A percentile compares a stretch with the other conserved stretches of the same genome.
Conservation (phyloP, 805 yeast species). For the Starmera pachycereana region DNA sequence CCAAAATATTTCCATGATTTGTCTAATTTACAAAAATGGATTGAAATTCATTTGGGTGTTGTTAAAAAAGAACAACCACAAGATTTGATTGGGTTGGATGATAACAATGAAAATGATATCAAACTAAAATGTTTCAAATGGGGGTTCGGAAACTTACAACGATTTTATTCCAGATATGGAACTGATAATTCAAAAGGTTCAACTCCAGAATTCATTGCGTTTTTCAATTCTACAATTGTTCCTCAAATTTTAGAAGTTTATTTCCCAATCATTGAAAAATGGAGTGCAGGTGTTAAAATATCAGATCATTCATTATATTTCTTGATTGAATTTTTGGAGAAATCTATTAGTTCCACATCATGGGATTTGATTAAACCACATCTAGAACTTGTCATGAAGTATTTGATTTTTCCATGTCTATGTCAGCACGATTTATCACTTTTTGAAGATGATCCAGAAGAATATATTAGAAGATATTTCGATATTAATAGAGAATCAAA, state of each 20-base stretch:
- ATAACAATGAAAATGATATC: conserved; percentile 37
- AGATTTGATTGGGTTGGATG: conserved; percentile 22
- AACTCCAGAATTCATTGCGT: conserved; percentile 40
- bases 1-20: conserved; percentile 38
- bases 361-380: conserved; percentile 62
- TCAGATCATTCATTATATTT: conserved; percentile 53
- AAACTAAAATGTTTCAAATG: conserved; percentile 77
- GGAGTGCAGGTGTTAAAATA: conserved; percentile 48
- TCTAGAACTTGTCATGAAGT: conserved; percentile 51
- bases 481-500: conserved; percentile 52
- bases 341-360: conserved; percentile 42
- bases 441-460: conserved; percentile 81
- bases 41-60: conserved; percentile 52
- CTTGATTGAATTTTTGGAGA: conserved; percentile 54
- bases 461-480: conserved; percentile 68
- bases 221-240: conserved; percentile 45
- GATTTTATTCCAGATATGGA: conserved; percentile 56
- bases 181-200: conserved; percentile 23
- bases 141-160: conserved; percentile 71
- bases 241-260: conserved; percentile 64
- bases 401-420: conserved; percentile 65
- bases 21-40: conserved; percentile 43
- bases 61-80: conserved; percentile 45
- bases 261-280: conserved; percentile 33
- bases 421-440: conserved; percentile 64